Percentiles rank a stretch among this genome's conserved stretches.
Conservation (phyloP, 768 basidiomycete species). For the Paxillus involutus region DNA sequence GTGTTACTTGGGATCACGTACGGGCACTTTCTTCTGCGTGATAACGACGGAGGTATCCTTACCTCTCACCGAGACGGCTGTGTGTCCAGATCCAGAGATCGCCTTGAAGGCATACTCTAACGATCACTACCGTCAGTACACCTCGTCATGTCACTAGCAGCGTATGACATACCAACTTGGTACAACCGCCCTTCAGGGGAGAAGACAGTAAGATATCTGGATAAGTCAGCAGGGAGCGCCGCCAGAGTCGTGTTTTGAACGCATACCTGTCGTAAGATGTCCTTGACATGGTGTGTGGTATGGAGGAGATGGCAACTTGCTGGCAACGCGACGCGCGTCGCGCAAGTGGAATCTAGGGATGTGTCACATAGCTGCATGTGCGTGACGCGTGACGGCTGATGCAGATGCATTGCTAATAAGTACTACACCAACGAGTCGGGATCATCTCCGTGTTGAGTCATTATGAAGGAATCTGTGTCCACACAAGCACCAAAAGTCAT, state of each 20-base stretch:
- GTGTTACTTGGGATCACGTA: conserved; percentile 41
- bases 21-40: conserved; percentile 98
- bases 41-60: conserved; percentile 95
- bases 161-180: conserved; percentile 82
- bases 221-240: neutral
- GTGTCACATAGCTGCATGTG: conserved; percentile 31
- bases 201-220: conserved; percentile 93
- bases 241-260: neutral
- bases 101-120: conserved; percentile 99
- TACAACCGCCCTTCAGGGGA: conserved; percentile 96
- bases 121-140: conserved; percentile 7
- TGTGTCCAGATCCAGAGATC: conserved; percentile 95
- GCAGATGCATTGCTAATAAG: too few species aligned
- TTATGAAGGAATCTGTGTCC: conserved; percentile 79
- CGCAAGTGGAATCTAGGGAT: conserved; percentile 43
- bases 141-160: neutral
- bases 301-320: conserved; percentile 12
- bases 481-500: conserved; percentile 83
- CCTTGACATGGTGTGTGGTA: conserved; percentile 72
- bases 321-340: conserved; percentile 71
- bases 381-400: conserved; percentile 1
- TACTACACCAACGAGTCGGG: too few species aligned
- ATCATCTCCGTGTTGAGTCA: neutral
- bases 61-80: conserved; percentile 88
- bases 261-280: conserved; percentile 87